Evolutionary conservation across 2,329 filamentous ascomycete species (phyloP).

Genomic region (Helotiales sp.): DNA sequence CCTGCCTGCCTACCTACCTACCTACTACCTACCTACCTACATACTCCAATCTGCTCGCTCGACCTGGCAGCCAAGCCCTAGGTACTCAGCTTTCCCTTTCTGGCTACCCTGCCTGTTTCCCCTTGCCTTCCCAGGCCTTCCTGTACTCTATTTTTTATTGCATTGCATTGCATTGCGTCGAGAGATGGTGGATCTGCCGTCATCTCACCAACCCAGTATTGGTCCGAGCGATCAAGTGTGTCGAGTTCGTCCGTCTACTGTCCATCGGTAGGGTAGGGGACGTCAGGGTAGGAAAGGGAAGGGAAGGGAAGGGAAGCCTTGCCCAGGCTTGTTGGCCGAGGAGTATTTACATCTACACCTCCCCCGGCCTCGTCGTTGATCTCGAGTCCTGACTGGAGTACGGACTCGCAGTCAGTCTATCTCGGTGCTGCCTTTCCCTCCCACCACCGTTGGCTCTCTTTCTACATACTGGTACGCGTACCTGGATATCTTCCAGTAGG

Average conservation of each 20-base stretch:
- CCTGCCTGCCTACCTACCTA: too few relatives aligned
- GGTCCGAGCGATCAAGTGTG: conserved; percentile 10
- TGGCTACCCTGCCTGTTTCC: background rate
- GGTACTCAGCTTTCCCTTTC: too few relatives aligned
- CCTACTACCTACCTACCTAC: too few relatives aligned
- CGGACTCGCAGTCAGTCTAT: background rate
- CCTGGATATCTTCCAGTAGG: background rate
- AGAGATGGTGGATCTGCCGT: conserved; percentile 24
- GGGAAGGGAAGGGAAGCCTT: background rate
- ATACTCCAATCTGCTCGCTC: too few relatives aligned
- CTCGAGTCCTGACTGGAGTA: background rate
- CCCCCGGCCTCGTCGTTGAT: background rate
- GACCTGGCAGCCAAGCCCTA: too few relatives aligned
- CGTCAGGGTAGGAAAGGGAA: too few relatives aligned
- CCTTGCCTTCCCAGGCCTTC: background rate
- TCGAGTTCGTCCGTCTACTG: background rate
- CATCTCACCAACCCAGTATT: conserved; percentile 13
- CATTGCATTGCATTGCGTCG: conserved; percentile 23
- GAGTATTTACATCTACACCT: conserved; percentile 6
- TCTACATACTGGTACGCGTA: background rate
- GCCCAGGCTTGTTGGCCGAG: background rate
- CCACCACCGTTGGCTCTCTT: background rate
- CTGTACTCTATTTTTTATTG: conserved; percentile 25
- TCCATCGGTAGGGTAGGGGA: too few relatives aligned
- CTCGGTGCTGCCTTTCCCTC: background rate